These are phyloP conservation scores for Ambrosia trifida DNA, from an alignment of 129 eudicot genomes.

Conservation along the genomic window DNA sequence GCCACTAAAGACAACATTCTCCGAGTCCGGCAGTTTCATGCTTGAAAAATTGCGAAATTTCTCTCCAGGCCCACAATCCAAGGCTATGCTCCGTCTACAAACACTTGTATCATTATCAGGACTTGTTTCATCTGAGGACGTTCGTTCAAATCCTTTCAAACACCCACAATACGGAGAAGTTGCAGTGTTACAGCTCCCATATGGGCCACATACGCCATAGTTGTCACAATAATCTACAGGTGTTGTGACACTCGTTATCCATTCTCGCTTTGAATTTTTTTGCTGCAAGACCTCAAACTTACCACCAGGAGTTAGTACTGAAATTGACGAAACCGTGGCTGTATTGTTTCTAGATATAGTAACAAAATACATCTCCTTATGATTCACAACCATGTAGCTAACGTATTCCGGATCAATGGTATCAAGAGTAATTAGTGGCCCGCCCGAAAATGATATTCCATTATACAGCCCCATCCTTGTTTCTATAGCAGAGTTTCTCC, in stretches of 20 bases:
- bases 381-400: constrained; percentile 7
- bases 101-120: constrained; percentile 25
- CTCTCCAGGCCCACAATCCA: constrained; percentile 33
- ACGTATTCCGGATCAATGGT: not conserved
- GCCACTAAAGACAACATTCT: constrained; percentile 6
- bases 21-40: constrained; percentile 33
- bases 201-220: constrained; percentile 29
- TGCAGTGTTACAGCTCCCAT: constrained; percentile 23
- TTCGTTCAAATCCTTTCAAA: constrained; percentile 37
- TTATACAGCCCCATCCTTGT: constrained; percentile 17
- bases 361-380: constrained; percentile 7
- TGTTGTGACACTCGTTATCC: not conserved
- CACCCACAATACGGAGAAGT: constrained; percentile 30
- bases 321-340: not conserved
- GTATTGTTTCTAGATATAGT: constrained; percentile 1
- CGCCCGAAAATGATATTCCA: constrained; percentile 9
- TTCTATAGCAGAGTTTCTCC: constrained; percentile 11
- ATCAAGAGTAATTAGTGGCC: constrained; percentile 6
- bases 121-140: constrained; percentile 9
- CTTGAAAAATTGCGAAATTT: constrained; percentile 26
- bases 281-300: not conserved
- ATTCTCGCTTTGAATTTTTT: constrained; percentile 2
- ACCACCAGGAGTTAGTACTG: constrained; percentile 2
- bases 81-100: constrained; percentile 24
- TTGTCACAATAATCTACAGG: constrained; percentile 26